Evolutionary conservation across 257 asterid species (phyloP), one percentile per base, ranked within the genome.

Genomic region (Fraxinus americana): DNA sequence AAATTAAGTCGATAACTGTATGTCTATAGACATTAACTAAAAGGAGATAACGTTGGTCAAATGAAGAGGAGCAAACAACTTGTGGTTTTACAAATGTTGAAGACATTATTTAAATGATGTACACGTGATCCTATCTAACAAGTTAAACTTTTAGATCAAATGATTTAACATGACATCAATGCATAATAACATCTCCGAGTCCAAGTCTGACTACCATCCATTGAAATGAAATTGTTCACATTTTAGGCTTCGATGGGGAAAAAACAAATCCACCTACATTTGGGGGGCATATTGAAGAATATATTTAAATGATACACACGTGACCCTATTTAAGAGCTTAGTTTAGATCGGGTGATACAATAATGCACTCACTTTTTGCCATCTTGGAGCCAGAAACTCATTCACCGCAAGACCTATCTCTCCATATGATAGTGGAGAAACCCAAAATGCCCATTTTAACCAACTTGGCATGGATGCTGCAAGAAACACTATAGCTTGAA

Each of bases 381-480:
- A 86, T 77, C 92, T 59, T 70, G 90, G 92, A 16, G 91, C 84
- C 14, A 75, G 89, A 79, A 90, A 88, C 74, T 90, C 94, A 77
- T 87, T 88, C 7, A 80, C 63, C 2, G 91, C 50, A 57, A 90
- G 78, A 57, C 89, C 94, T 67, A 90, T 85, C 81, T 86, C 87
- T 13, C 91, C 94, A 70, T 90, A 88, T 17, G 94, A 80, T 38
- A 86, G 23, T 1, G 94, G 94, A 81, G 91, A 90, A 72, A 84
- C 76, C 94, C 94, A 90, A 80, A 88, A 88, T n/a, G 78, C 89
- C 91, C 92, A 88, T 79, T 77, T 75, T 68, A 90, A 82, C 94
- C 94, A 90, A 78, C 10, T 54, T 14, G 94, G 94, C 92, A 90
- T 88, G 45, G 92, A 86, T 70, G 88, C 92, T 90, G 90, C 81